Base-by-base conservation (phyloP, 2,329 filamentous ascomycete species). In the Pestalotiopsis sp. region DNA sequence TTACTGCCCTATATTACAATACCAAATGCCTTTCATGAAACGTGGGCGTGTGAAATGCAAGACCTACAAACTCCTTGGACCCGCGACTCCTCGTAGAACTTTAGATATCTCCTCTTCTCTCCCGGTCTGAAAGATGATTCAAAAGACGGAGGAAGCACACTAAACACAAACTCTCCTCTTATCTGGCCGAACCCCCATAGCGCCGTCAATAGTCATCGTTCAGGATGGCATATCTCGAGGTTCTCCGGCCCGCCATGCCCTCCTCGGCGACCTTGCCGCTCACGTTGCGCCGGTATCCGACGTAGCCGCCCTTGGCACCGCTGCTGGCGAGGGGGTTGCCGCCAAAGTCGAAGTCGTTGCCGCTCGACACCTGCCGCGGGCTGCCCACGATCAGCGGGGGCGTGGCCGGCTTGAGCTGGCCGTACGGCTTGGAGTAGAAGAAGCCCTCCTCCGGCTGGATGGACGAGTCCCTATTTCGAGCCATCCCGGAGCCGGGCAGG, bases 181-280 rank as follows among this genome's bases (percentile, higher is more conserved):
- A n/a, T 49, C 14, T 14, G 3, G 14, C 5, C n/a, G 9, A 17
- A n/a, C n/a, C 17, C 41, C 20, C 17, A 36, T 31, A 14, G 36
- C n/a, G 2, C n/a, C 56, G n/a, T 58, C 61, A 52, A 11, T 20
- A 70, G 20, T 70, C 66, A 31, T 72, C 72, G 38, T 76, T 73
- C 57, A 78, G 60, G 20, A 76, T 70, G 36, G 74, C 74, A 63
- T 78, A 78, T 65, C 75, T 67, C 64, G 75, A 74, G 56, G 74
- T 75, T 58, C 70, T 67, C 56, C 60, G 65, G 69, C 80, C 82
- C 2, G 80, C 88, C 61, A 86, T 81, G 2, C 92, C 92, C 77
- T 95, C 92, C 77, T 94, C 92, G 0, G 86, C 91, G 67, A 90
- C 80, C 82, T 92, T 93, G 1, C 92, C 92, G 76, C 91, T 94